Evolutionary conservation across 192 early-diverging fungal species (phyloP).

Genomic region (Backusella mclennaniae): DNA sequence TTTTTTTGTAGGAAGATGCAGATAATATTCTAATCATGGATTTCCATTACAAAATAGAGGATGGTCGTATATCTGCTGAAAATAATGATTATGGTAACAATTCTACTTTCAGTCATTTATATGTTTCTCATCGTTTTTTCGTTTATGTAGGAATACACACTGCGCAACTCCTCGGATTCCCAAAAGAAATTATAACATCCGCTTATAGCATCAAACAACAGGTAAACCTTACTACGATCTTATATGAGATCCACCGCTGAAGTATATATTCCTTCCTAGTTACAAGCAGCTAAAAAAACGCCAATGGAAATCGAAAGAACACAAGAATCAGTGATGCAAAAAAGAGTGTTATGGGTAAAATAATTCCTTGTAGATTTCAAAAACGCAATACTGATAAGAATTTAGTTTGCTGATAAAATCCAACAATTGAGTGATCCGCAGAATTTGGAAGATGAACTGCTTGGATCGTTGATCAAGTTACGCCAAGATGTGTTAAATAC

Average conservation of each 20-base stretch:
- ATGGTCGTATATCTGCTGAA: slow-evolving; percentile 42
- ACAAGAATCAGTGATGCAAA: not conserved
- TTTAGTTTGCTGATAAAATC: slow-evolving; percentile 10
- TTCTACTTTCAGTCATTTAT: not conserved
- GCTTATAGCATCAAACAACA: not conserved
- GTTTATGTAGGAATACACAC: not conserved
- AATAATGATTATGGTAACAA: slow-evolving; percentile 42
- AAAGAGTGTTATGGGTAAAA: slow-evolving; percentile 2
- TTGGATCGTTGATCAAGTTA: not conserved
- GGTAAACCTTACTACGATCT: not conserved
- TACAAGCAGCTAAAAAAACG: not conserved
- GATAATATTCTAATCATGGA: slow-evolving; percentile 25
- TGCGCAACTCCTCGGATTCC: slow-evolving; percentile 3
- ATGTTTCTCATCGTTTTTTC: not conserved
- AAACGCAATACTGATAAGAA: not conserved
- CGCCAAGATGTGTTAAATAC: not conserved
- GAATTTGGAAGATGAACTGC: not conserved
- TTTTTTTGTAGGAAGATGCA: slow-evolving; percentile 12
- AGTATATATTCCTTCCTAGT: not conserved
- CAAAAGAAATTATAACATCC: not conserved
- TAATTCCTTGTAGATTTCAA: not conserved
- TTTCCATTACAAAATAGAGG: slow-evolving; percentile 46
- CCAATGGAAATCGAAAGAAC: no score
- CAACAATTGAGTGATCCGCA: not conserved
- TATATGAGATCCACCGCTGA: not conserved